Conservation (phyloP, 1,284 basidiomycete species). For the Boletus chippewaensis region DNA sequence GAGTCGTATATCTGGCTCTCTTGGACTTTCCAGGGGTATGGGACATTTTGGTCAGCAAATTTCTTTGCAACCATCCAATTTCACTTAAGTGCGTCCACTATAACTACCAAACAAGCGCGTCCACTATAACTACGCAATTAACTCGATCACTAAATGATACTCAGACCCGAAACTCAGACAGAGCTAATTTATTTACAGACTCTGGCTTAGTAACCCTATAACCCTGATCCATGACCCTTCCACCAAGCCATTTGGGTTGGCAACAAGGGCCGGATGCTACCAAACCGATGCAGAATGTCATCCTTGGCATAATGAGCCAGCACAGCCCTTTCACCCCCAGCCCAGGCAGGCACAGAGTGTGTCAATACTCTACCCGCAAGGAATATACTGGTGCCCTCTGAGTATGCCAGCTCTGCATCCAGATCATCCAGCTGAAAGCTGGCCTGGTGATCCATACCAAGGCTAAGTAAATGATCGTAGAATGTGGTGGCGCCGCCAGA, state of each 20-base stretch:
- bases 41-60: too few relatives aligned
- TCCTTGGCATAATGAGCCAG: neutral
- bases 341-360: neutral
- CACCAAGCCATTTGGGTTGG: neutral
- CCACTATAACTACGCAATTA: too few relatives aligned
- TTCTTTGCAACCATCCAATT: too few relatives aligned
- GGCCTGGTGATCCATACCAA: neutral
- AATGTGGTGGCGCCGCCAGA: neutral
- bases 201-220: neutral
- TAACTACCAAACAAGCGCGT: too few relatives aligned
- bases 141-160: too few relatives aligned
- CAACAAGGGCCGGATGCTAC: neutral
- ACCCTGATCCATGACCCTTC: neutral
- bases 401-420: neutral
- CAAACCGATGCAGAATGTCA: neutral
- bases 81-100: too few relatives aligned
- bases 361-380: neutral
- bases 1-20: neutral
- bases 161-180: too few relatives aligned
- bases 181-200: too few relatives aligned
- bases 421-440: neutral
- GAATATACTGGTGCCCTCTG: neutral
- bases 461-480: neutral
- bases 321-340: neutral
- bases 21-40: neutral